Conservation (phyloP, 148 eudicot species). For the Cornus suecica region DNA sequence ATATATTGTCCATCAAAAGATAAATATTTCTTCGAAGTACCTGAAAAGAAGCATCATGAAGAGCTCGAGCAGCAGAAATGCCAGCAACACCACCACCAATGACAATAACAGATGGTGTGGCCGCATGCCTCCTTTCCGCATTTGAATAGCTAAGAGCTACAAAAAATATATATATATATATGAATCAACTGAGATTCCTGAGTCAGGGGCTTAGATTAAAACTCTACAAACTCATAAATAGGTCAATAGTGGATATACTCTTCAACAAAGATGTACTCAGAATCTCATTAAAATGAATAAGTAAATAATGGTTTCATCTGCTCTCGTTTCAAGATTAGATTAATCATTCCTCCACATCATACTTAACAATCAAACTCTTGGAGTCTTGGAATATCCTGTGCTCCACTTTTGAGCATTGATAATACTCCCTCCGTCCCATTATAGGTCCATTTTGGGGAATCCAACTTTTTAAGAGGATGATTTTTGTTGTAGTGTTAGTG, state of each 20-base stretch:
- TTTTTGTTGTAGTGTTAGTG: too few species aligned
- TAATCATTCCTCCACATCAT: neutral
- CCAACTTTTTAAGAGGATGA: too few species aligned
- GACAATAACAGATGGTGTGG: slow-evolving; percentile 84
- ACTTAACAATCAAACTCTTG: neutral
- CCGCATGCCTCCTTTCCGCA: slow-evolving; percentile 34
- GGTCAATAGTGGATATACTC: neutral
- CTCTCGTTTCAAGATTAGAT: neutral
- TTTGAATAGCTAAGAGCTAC: slow-evolving; percentile 62
- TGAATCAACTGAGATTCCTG: neutral
- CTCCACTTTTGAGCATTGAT: too few species aligned
- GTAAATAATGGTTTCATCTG: neutral
- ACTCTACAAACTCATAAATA: slow-evolving; percentile 1
- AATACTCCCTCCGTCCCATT: too few species aligned
- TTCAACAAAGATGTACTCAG: neutral
- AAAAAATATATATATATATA: too few species aligned
- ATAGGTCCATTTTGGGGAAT: too few species aligned
- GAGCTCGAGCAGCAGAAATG: slow-evolving; percentile 90
- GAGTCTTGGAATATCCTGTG: too few species aligned
- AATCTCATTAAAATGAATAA: neutral
- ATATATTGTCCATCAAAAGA: neutral
- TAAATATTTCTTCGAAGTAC: slow-evolving; percentile 27
- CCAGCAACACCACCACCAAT: slow-evolving; percentile 95
- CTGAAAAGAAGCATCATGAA: slow-evolving; percentile 90
- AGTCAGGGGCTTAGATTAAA: neutral